phyloP scores from a whole-genome alignment of 1,284 basidiomycete species.

The Phaffia rhodozyma region DNA sequence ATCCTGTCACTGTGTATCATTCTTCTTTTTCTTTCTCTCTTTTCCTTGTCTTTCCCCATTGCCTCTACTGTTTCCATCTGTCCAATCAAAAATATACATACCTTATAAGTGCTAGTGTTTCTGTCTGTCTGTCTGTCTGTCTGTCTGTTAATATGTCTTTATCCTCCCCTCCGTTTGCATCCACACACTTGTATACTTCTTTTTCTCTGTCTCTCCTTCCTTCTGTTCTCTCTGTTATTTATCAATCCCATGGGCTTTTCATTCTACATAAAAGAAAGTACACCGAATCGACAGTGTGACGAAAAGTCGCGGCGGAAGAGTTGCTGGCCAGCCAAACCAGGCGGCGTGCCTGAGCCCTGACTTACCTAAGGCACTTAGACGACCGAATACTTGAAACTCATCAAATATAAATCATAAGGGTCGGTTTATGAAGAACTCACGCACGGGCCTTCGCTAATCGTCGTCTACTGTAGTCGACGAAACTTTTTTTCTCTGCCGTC shows the following conservation, averaged over 20 bases:
- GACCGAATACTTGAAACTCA: neutral
- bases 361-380: neutral
- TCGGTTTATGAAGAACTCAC: neutral
- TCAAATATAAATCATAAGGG: too few relatives aligned
- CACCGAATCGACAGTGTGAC: too few relatives aligned
- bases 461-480: neutral
- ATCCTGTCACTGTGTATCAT: conserved; percentile 13
- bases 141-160: too few relatives aligned
- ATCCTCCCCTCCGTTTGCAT: neutral
- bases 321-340: neutral
- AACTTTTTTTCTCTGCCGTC: neutral
- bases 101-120: too few relatives aligned
- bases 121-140: too few relatives aligned
- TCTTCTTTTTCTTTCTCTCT: neutral
- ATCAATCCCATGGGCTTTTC: neutral
- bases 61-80: neutral
- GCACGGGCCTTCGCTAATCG: neutral
- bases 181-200: neutral
- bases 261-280: too few relatives aligned
- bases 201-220: neutral
- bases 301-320: too few relatives aligned
- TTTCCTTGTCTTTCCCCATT: neutral
- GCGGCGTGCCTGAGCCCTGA: neutral
- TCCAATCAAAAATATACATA: too few relatives aligned
- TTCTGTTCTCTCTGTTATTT: neutral